Evolutionary conservation across 2,329 filamentous ascomycete genomes (phyloP).

Genomic region (Penicillium sp.): DNA sequence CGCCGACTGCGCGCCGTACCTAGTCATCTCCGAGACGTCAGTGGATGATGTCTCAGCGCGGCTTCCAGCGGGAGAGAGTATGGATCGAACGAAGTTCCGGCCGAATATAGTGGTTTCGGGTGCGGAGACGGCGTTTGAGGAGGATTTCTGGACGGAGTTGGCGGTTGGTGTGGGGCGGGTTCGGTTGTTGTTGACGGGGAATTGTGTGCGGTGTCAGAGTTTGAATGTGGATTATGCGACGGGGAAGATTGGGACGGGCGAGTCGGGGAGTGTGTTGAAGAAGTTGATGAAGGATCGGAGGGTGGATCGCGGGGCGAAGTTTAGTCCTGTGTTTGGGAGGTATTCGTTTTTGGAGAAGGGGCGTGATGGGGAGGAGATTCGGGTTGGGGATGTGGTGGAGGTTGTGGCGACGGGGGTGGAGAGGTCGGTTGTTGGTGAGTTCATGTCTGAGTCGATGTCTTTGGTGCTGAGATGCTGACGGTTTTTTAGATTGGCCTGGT

Average conservation of each 20-base stretch:
- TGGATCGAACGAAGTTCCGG: constrained; percentile 72
- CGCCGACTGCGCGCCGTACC: constrained; percentile 59
- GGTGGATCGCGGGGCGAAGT: constrained; percentile 70
- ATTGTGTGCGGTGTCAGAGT: constrained; percentile 70
- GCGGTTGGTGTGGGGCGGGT: constrained; percentile 39
- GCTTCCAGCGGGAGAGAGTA: constrained; percentile 53
- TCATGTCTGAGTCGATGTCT: too few relatives aligned
- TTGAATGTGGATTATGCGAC: constrained; percentile 74
- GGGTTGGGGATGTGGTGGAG: constrained; percentile 60
- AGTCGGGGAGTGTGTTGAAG: constrained; percentile 67
- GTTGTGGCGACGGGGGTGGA: constrained; percentile 57
- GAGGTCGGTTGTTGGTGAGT: constrained; percentile 60
- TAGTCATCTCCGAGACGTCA: constrained; percentile 72
- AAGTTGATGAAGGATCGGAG: constrained; percentile 71
- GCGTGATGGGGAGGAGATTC: constrained; percentile 4
- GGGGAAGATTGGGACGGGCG: constrained; percentile 61
- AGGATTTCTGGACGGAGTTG: constrained; percentile 74
- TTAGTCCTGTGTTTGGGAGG: constrained; percentile 72
- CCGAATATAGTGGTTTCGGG: constrained; percentile 73
- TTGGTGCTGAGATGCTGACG: constrained; percentile 11
- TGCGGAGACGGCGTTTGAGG: constrained; percentile 62
- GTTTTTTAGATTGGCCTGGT: constrained; percentile 41
- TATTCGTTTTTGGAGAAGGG: constrained; percentile 64
- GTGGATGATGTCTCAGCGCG: constrained; percentile 67
- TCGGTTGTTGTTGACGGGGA: constrained; percentile 65